Conservation (phyloP, 257 asterid species). For the Ilex asprella region DNA sequence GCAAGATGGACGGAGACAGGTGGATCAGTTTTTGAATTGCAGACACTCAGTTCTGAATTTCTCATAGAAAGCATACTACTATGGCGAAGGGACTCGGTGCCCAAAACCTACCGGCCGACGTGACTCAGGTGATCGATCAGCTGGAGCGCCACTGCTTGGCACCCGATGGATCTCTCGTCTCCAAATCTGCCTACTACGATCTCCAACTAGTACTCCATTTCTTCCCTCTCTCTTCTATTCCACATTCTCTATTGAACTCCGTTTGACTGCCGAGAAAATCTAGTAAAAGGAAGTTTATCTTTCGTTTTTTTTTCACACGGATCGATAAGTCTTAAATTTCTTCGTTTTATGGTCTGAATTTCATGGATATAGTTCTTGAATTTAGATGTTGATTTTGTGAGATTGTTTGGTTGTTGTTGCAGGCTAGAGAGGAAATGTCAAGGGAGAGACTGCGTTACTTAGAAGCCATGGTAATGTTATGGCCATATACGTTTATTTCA, state of each 20-base stretch:
- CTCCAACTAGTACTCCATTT: conserved; percentile 53
- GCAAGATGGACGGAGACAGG: no score
- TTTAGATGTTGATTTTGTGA: no score
- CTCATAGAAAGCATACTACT: no score
- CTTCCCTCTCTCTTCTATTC: conserved; percentile 7
- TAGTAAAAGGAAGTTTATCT: background rate
- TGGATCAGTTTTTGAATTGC: no score
- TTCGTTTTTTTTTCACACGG: no score
- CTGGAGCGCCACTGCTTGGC: conserved; percentile 94
- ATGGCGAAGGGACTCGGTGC: conserved; percentile 17
- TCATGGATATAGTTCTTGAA: no score
- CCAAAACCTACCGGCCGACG: conserved; percentile 72
- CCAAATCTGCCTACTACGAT: conserved; percentile 80
- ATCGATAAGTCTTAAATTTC: no score
- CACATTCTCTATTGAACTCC: background rate
- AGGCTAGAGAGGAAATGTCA: conserved; percentile 97
- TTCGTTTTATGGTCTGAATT: no score
- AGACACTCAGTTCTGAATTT: no score
- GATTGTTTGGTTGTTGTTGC: conserved; percentile 17
- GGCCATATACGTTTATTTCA: no score
- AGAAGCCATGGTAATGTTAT: conserved; percentile 61
- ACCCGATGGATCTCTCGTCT: conserved; percentile 90
- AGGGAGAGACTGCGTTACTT: conserved; percentile 92
- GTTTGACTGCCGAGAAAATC: background rate
- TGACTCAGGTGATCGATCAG: conserved; percentile 72